Evolutionary conservation across 2,329 filamentous ascomycete species (phyloP), one percentile per base, ranked within the genome.

Genomic region (Neofusicoccum kwambonambiense): DNA sequence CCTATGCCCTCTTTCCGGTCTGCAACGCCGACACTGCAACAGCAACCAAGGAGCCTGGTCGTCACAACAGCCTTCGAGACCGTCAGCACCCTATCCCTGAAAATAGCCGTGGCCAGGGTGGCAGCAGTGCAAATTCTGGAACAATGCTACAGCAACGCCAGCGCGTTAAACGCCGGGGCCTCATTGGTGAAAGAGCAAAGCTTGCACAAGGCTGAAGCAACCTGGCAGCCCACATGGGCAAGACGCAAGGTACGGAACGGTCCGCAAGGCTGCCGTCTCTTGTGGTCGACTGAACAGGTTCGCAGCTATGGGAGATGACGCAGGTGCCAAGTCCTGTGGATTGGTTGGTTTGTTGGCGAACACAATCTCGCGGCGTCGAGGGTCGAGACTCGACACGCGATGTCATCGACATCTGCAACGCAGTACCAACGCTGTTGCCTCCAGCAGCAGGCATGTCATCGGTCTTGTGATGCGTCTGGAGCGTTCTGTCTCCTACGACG

Each of bases 221-320:
- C 41, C 52, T 34, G 31, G 54, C 41, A 19, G 15, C 13, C 56
- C 56, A 49, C 56, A 60, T 60, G 56, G 42, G 42, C 42, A 47
- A 31, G 39, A 45, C 37, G 56, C 56, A 60, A 60, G 56, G 56
- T 47, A 60, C 56, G 56, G 56, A 27, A 60, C 56, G 56, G 56
- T 60, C 56, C 56, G 56, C 31, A 8, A 49, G 31, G 31, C 41
- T 60, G 35, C 41, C 54, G 39, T 57, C 8, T 13, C 19, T 13
- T 57, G 56, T 47, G 41, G 27, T 60, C 56, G 27, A 60, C 41
- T 37, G 41, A 19, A 60, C 44, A 47, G 56, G 42, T 11, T 19
- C 41, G 31, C 56, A 60, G n/a, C 27, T 13, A 7, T 27, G n/a
- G 13, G 17, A 47, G 41, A 60, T 60, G 56, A 60, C 56, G 56